Evolutionary conservation across 768 basidiomycete species (phyloP), one percentile per base, ranked within the genome.

Genomic region (Galerina marginata): DNA sequence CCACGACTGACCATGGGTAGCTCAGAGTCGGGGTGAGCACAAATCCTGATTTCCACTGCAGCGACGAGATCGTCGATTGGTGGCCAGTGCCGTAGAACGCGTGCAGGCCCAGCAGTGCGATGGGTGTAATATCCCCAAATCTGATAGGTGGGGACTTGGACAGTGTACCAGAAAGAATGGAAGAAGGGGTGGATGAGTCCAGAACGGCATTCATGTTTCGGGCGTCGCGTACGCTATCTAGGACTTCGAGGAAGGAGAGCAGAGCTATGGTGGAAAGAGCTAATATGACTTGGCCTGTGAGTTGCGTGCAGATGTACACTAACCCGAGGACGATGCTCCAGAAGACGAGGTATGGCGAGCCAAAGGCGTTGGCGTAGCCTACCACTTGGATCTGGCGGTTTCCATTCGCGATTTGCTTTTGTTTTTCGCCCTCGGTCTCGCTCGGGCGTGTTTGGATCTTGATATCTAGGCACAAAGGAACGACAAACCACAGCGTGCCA

Each of bases 31-130:
- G 77, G 2, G 87, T 85, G 56, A 99, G 81, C 29, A 98, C 72
- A 74, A 99, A 99, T 6, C 92, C 96, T 1, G 90, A 77, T 72
- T 97, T 97, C 97, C 96, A 99, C 66, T 99, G 96, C 44, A 99
- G 85, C 2, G 93, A 91, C 1, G 93, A 84, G 40, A 99, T 81
- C 3, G 89, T 89, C 1, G 95, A 83, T 74, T 99, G 95, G 68
- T 99, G 97, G 2, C 97, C 96, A 0, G 96, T 98, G 0, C 85
- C 80, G 71, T 91, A 92, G 81, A 96, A 99, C 7, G 84, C 74
- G 50, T 93, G 83, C 40, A 91, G 74, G 0, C 88, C 90, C 10
- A 97, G 79, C 7, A 98, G 81, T 0, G 90, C 89, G 12, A 98
- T 72, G 0, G 90, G 89, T 0, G 86, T 80, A 23, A 91, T 75